Evolutionary conservation across 2,329 filamentous ascomycete species (phyloP), one percentile per base, ranked within the genome.

Genomic region (Arthrobotrys conoides): DNA sequence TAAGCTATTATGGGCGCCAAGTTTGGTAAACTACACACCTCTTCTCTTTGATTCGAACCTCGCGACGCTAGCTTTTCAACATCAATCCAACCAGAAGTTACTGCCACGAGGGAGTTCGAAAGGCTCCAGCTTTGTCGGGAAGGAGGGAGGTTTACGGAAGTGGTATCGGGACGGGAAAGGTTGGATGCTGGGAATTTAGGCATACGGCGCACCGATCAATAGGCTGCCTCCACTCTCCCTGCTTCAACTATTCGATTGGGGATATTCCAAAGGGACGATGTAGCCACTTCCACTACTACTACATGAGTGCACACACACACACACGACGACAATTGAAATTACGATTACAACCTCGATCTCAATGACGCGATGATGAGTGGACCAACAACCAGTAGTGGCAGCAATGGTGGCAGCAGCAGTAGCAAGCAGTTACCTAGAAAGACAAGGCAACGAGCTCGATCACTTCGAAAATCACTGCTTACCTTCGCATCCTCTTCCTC

Each of bases 381-480:
- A 46, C 68, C 75, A 10, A 68, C 75, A 65, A 64, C 71, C 49
- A 57, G 67, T 59, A 46, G 41, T 46, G 18, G 41, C n/a, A 8
- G 16, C 14, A 46, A n/a, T 16, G 51, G 63, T 59, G 18, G 46
- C n/a, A 24, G 46, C 46, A 49, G 12, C 12, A 49, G 18, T 16
- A 78, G 75, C 75, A 78, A 78, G 46, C 75, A 78, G 46, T 55
- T 66, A 12, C 75, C 75, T 12, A 63, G 75, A 27, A 72, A 65
- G 24, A 24, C 68, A 10, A 71, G 75, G 61, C 71, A 78, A 38
- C 68, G 75, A 38, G 68, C 75, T 27, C 68, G 55, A n/a, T 78
- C 75, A 10, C 75, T 78, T 41, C 75, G 75, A 8, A 78, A 78
- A 68, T 78, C 75, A 36, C 68, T 78, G 33, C 68, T 78, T 27